Evolutionary conservation across 768 basidiomycete species (phyloP).

Genomic region (Lepiota venenata): DNA sequence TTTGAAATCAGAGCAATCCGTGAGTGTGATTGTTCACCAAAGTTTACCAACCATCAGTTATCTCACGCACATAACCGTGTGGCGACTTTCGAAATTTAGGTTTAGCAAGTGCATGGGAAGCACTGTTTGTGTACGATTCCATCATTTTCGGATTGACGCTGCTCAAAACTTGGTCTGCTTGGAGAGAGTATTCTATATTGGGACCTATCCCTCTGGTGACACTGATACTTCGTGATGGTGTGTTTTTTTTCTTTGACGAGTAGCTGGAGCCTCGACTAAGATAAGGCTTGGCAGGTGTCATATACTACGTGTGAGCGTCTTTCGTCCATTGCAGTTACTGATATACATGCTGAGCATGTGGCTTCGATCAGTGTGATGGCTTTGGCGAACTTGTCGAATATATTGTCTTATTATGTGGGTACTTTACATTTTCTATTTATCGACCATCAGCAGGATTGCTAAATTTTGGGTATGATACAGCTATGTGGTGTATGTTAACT

Average conservation of each 20-base stretch:
- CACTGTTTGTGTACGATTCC: slow-evolving; percentile 45
- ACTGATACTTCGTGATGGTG: slow-evolving; percentile 48
- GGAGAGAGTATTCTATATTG: slow-evolving; percentile 24
- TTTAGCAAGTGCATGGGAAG: slow-evolving; percentile 44
- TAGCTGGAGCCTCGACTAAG: not conserved
- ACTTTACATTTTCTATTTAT: not conserved
- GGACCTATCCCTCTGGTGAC: slow-evolving; percentile 33
- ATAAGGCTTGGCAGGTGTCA: slow-evolving; percentile 32
- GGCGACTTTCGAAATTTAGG: slow-evolving; percentile 18
- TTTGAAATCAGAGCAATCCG: slow-evolving; percentile 7
- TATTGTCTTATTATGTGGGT: slow-evolving; percentile 31
- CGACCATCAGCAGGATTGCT: too few relatives aligned
- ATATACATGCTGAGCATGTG: not conserved
- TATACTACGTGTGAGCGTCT: slow-evolving; percentile 50
- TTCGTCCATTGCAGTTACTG: not conserved
- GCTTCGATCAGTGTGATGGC: slow-evolving; percentile 42
- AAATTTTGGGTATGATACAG: slow-evolving; percentile 12
- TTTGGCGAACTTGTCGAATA: slow-evolving; percentile 45
- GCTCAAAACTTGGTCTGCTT: slow-evolving; percentile 36
- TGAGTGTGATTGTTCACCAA: slow-evolving; percentile 7
- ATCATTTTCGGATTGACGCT: slow-evolving; percentile 46
- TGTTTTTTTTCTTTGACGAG: slow-evolving; percentile 15
- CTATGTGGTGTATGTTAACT: slow-evolving; percentile 22
- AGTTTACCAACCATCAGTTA: not conserved
- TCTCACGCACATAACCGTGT: not conserved